Base-by-base conservation (phyloP, 2,329 filamentous ascomycete species). In the Cryphonectria radicalis region DNA sequence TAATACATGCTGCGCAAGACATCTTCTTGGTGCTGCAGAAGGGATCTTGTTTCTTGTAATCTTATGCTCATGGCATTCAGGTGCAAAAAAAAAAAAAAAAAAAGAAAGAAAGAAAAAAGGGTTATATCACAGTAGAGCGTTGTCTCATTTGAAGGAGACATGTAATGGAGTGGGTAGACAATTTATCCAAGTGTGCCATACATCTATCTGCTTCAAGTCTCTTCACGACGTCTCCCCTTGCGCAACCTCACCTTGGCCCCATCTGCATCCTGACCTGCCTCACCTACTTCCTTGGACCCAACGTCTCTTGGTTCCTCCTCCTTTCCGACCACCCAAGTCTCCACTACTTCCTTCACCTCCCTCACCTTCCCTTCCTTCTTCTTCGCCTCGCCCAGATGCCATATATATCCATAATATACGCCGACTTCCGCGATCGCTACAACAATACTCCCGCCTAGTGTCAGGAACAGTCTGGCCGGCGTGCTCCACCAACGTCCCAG, bases 341-440 rank as follows among this genome's bases (percentile, higher is more conserved):
- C 86, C 25, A 93, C 81, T 40, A 95, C 87, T 77, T 93, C 84
- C 80, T 90, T 93, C 25, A 88, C 85, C 80, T 94, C 93, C 53
- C 86, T 86, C 59, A 86, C 82, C 70, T 84, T 86, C 70, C 84
- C 85, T 74, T 92, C 90, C 74, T 86, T 88, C 73, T 84, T 84
- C 78, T 91, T 93, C 1, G 91, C 91, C 75, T 94, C 87, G 0
- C 86, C 85, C 76, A 95, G 85, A 73, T 92, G 88, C 84, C 91
- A 89, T 62, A 93, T 85, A 77, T 94, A 96, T 5, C 90, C 91
- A 10, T 87, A 87, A 77, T 95, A 95, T 7, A 96, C 90, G 0
- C 88, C 90, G 0, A 95, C 91, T 79, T 96, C 93, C 0, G 92
- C 92, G 46, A 94, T 82, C 1, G 89, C 92, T 0, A 95, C 91